Conservation (phyloP, 768 basidiomycete species). For the Coprinopsis sp. region DNA sequence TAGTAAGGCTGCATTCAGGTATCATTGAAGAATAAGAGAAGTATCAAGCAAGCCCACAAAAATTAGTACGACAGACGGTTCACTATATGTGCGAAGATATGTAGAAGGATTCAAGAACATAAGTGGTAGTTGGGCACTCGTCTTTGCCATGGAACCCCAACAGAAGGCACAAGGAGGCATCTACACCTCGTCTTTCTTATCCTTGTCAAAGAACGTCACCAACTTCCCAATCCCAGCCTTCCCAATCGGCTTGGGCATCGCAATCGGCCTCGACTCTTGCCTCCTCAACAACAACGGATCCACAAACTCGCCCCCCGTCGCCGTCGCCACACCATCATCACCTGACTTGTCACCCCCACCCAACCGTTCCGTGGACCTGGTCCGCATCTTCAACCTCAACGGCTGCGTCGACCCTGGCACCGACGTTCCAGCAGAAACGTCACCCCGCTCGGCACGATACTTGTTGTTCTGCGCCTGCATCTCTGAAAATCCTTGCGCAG, state of each 20-base stretch:
- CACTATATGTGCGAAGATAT: too few species aligned
- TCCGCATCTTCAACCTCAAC: conserved; percentile 31
- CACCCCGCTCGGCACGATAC: conserved; percentile 12
- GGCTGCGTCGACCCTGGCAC: conserved; percentile 24
- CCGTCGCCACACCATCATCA: conserved; percentile 12
- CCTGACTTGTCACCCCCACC: not conserved
- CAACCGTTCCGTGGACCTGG: conserved; percentile 39
- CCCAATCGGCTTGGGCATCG: conserved; percentile 41
- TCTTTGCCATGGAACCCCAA: too few species aligned
- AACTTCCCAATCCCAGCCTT: conserved; percentile 75
- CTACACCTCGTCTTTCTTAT: conserved; percentile 30
- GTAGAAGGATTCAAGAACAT: too few species aligned
- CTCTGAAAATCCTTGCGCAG: conserved; percentile 47
- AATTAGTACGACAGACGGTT: too few species aligned
- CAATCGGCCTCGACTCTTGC: conserved; percentile 43
- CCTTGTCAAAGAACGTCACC: conserved; percentile 78
- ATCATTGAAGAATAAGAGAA: too few species aligned
- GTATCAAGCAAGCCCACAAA: too few species aligned
- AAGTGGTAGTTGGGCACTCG: too few species aligned
- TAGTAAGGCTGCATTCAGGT: too few species aligned
- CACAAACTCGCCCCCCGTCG: conserved; percentile 52
- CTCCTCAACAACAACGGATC: conserved; percentile 73
- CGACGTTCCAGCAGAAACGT: conserved; percentile 14
- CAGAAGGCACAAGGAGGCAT: too few species aligned
- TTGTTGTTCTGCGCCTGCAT: conserved; percentile 20